Evolutionary conservation across 306 rosid species (phyloP).

Genomic region (Cotoneaster glaucophyllus): DNA sequence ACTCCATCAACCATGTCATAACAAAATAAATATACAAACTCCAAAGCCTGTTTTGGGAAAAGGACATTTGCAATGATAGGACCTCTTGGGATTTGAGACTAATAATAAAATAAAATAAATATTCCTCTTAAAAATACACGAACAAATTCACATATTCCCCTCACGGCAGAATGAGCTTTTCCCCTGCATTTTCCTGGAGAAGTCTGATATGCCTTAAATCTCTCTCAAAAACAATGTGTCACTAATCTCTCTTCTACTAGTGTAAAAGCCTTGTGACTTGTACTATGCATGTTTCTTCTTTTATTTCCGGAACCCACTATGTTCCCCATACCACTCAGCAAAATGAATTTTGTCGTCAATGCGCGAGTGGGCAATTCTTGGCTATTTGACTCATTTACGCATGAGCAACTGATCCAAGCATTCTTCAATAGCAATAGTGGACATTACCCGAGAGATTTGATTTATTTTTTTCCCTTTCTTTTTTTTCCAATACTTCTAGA

Average conservation of each 20-base stretch:
- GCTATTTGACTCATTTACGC: background rate
- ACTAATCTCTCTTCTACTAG: background rate
- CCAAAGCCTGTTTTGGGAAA: constrained; percentile 21
- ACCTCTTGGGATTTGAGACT: constrained; percentile 26
- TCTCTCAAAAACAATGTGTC: background rate
- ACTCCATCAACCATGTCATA: constrained; percentile 8
- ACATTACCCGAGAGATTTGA: background rate
- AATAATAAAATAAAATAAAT: constrained; percentile 22
- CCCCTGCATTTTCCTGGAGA: constrained; percentile 19
- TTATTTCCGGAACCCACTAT: background rate
- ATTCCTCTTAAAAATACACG: constrained; percentile 21
- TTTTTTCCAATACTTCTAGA: constrained; percentile 14
- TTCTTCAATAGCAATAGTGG: background rate
- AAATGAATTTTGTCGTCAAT: background rate
- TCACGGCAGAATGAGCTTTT: constrained; percentile 17
- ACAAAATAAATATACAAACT: constrained; percentile 14
- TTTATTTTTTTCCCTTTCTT: background rate
- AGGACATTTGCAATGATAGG: constrained; percentile 31
- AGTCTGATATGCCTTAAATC: constrained; percentile 24
- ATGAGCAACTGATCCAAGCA: background rate
- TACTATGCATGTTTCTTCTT: background rate
- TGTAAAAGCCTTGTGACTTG: background rate
- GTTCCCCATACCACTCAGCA: background rate
- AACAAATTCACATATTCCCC: constrained; percentile 49
- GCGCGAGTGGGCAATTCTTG: background rate